phyloP scores from a whole-genome alignment of 257 asterid genomes.

The Phtheirospermum japonicum region DNA sequence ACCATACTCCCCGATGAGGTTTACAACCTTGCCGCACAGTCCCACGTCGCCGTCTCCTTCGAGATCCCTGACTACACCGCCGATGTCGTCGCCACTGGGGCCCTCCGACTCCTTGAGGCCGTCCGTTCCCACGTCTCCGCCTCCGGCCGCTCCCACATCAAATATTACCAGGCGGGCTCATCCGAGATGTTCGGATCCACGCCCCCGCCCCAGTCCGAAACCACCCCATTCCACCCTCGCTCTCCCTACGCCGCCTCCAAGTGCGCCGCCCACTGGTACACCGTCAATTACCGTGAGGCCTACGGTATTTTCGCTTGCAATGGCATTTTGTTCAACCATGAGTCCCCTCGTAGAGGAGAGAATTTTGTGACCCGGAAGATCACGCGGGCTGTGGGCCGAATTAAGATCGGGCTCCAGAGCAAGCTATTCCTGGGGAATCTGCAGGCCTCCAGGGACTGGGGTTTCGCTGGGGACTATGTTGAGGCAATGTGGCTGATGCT shows the following conservation, averaged over 20 bases:
- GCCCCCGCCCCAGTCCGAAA: slow-evolving; percentile 87
- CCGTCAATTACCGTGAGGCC: slow-evolving; percentile 95
- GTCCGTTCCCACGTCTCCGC: slow-evolving; percentile 82
- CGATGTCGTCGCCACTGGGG: slow-evolving; percentile 97
- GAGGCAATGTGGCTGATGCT: slow-evolving; percentile 99
- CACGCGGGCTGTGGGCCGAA: slow-evolving; percentile 92
- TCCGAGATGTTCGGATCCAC: slow-evolving; percentile 99
- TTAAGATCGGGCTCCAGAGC: slow-evolving; percentile 87
- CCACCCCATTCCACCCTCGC: slow-evolving; percentile 82
- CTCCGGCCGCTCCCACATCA: slow-evolving; percentile 71
- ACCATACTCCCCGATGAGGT: slow-evolving; percentile 87
- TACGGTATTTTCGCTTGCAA: slow-evolving; percentile 89
- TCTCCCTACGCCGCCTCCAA: slow-evolving; percentile 98
- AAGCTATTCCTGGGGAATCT: slow-evolving; percentile 82
- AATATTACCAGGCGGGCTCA: slow-evolving; percentile 93
- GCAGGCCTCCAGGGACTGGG: slow-evolving; percentile 96
- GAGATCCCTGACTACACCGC: slow-evolving; percentile 99
- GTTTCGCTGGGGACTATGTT: slow-evolving; percentile 93
- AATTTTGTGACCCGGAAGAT: slow-evolving; percentile 94
- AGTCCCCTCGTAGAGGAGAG: slow-evolving; percentile 90
- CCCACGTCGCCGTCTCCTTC: slow-evolving; percentile 96
- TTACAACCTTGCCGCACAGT: slow-evolving; percentile 97
- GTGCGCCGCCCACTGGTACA: slow-evolving; percentile 98
- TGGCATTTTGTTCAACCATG: slow-evolving; percentile 91
- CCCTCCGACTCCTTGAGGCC: slow-evolving; percentile 93